Base-by-base conservation (phyloP, 805 yeast species). In the Yarrowia sp. region DNA sequence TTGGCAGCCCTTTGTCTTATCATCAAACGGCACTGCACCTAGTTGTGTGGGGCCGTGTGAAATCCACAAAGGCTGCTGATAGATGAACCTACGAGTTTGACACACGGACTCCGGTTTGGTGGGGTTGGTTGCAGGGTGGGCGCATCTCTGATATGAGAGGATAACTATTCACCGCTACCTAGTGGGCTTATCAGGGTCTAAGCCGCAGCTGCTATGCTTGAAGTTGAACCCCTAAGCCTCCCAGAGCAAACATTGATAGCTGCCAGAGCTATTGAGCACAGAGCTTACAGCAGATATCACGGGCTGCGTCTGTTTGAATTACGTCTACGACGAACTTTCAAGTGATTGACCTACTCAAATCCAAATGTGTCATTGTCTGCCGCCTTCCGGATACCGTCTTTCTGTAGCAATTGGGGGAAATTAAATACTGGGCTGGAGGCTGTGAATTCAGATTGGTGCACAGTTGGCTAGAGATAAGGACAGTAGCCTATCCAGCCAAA, bases 401-500 rank as follows among this genome's bases (percentile, higher is more conserved):
- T 38, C 22, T 17, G 44, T 1, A 40, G 44, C n/a, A n/a, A 40
- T 41, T 28, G 24, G 22, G 32, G 30, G 48, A 16, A 24, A 43
- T 43, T 24, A 43, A 43, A 43, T 28, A 26, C 46, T 6, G 44
- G 9, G 12, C 6, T 19, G 3, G 21, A 12, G 8, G 40, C 10
- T 32, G 11, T 7, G 40, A 36, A n/a, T 36, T 36, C n/a, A 14
- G 17, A 16, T 33, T 11, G 38, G 17, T 38, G 19, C 21, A 19
- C 44, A 40, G 44, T 19, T 4, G 1, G 4, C 22, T 51, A 51
- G 4, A 51, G 61, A 54, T 54, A 54, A 54, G 61, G 61, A 16
- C 61, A 54, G 16, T 54, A 54, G 9, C 61, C 61, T 12, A 54
- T 19, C 61, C 61, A 54, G 12, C 44, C 46, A 26, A 54, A 54